Evolutionary conservation across 164 flowering plant species (phyloP).

Genomic region (Vitis cinerea): DNA sequence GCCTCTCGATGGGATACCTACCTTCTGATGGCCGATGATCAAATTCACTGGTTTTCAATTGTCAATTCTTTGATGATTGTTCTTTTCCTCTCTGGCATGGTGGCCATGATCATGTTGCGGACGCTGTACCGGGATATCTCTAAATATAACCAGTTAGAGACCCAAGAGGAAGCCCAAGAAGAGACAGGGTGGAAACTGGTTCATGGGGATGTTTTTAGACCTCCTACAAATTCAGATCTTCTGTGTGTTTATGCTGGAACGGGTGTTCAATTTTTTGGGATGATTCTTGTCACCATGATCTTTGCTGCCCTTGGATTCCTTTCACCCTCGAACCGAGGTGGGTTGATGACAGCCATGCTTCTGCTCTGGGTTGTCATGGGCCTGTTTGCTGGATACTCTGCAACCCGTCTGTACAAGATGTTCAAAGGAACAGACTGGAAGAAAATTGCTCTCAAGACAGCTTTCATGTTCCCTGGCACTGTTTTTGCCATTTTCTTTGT

Average conservation of each 20-base stretch:
- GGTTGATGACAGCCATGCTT: slow-evolving; percentile 86
- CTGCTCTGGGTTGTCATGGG: slow-evolving; percentile 95
- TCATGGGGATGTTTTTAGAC: slow-evolving; percentile 92
- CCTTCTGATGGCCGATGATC: slow-evolving; percentile 82
- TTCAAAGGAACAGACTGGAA: slow-evolving; percentile 92
- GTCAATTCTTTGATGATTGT: slow-evolving; percentile 90
- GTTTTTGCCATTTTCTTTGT: slow-evolving; percentile 67
- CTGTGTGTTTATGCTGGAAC: slow-evolving; percentile 90
- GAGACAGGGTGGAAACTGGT: slow-evolving; percentile 95
- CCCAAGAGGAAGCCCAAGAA: slow-evolving; percentile 93
- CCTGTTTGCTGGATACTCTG: slow-evolving; percentile 76
- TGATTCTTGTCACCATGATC: slow-evolving; percentile 80
- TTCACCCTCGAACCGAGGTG: slow-evolving; percentile 87
- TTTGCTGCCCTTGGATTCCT: slow-evolving; percentile 89
- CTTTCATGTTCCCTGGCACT: slow-evolving; percentile 71
- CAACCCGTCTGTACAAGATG: slow-evolving; percentile 85
- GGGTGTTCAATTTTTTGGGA: slow-evolving; percentile 89
- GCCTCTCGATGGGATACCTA: slow-evolving; percentile 93
- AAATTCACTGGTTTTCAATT: slow-evolving; percentile 89
- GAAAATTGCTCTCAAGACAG: slow-evolving; percentile 70
- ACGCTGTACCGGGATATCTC: slow-evolving; percentile 90
- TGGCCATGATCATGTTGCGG: slow-evolving; percentile 88
- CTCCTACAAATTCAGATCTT: slow-evolving; percentile 69
- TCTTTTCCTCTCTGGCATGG: slow-evolving; percentile 90
- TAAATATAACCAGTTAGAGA: slow-evolving; percentile 84